Conservation (phyloP, 768 basidiomycete genomes). For the Pleurotus giganteus region DNA sequence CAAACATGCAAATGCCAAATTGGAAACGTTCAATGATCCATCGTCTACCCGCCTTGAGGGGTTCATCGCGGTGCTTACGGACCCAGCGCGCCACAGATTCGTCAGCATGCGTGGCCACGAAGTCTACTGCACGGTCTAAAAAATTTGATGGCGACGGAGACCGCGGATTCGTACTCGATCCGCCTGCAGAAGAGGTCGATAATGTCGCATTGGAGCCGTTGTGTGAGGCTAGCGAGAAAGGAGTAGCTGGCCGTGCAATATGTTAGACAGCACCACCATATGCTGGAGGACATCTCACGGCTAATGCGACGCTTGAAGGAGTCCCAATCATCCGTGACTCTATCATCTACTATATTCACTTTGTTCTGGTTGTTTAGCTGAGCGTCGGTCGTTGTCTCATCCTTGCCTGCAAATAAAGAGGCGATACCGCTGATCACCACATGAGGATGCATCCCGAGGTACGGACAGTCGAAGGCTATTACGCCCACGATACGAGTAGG, state of each 20-base stretch:
- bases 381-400: conserved; percentile 26
- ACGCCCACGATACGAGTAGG: conserved; percentile 48
- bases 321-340: conserved; percentile 51
- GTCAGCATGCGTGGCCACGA: conserved; percentile 38
- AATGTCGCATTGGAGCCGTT: background rate
- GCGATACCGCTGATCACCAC: conserved; percentile 56
- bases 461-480: conserved; percentile 59
- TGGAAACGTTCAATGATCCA: conserved; percentile 57
- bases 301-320: conserved; percentile 35
- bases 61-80: conserved; percentile 51
- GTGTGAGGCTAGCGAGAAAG: background rate
- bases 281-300: conserved; percentile 12
- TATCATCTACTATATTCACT: conserved; percentile 41
- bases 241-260: too few species aligned
- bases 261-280: background rate
- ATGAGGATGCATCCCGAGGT: conserved; percentile 62
- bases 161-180: conserved; percentile 9
- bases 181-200: background rate
- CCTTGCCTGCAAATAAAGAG: conserved; percentile 40
- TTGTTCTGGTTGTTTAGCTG: conserved; percentile 42
- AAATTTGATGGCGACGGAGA: conserved; percentile 22
- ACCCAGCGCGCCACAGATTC: conserved; percentile 47
- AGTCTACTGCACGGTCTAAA: conserved; percentile 34
- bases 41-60: conserved; percentile 43
- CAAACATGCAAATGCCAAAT: conserved; percentile 59